These are phyloP conservation scores for Curvularia verruculosa DNA, from an alignment of 2,329 filamentous ascomycete genomes.

Conservation along the genomic window DNA sequence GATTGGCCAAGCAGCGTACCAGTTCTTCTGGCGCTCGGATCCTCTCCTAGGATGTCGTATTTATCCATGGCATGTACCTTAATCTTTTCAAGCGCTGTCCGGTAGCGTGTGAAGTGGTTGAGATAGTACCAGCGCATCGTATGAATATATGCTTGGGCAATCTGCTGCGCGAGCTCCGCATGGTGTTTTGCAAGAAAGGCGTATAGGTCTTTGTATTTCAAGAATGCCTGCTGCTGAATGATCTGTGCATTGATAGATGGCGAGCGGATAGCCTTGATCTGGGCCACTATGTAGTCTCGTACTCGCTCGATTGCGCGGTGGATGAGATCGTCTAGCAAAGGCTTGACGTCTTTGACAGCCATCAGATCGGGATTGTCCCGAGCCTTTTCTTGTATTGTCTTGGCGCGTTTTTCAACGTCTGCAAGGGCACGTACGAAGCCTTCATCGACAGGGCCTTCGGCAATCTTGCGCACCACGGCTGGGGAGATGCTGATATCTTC, in stretches of 20 bases:
- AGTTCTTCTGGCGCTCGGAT: constrained; percentile 70
- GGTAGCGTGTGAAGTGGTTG: constrained; percentile 88
- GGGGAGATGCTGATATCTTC: constrained; percentile 92
- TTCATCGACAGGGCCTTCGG: constrained; percentile 88
- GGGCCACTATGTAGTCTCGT: constrained; percentile 89
- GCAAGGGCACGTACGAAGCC: constrained; percentile 81
- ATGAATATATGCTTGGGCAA: constrained; percentile 91
- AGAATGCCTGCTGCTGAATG: constrained; percentile 90
- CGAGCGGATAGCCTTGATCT: constrained; percentile 91
- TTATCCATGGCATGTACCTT: constrained; percentile 83
- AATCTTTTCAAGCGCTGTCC: constrained; percentile 80
- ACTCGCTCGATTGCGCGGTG: constrained; percentile 93
- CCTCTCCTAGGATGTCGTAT: constrained; percentile 80
- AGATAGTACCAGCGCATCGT: constrained; percentile 99
- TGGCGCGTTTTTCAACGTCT: constrained; percentile 81
- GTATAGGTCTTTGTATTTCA: constrained; percentile 87
- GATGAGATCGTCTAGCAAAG: constrained; percentile 81
- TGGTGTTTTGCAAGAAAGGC: constrained; percentile 84
- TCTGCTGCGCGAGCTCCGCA: constrained; percentile 82
- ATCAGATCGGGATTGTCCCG: constrained; percentile 67
- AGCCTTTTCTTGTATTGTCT: constrained; percentile 71
- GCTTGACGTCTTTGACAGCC: constrained; percentile 81
- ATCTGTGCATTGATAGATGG: constrained; percentile 97
- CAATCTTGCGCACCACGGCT: constrained; percentile 79
- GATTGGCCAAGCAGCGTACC: constrained; percentile 48